Percentiles rank a stretch among this genome's conserved stretches.
Evolutionary conservation across 1,284 basidiomycete genomes (phyloP).

Genomic region (Ganoderma meredithae): DNA sequence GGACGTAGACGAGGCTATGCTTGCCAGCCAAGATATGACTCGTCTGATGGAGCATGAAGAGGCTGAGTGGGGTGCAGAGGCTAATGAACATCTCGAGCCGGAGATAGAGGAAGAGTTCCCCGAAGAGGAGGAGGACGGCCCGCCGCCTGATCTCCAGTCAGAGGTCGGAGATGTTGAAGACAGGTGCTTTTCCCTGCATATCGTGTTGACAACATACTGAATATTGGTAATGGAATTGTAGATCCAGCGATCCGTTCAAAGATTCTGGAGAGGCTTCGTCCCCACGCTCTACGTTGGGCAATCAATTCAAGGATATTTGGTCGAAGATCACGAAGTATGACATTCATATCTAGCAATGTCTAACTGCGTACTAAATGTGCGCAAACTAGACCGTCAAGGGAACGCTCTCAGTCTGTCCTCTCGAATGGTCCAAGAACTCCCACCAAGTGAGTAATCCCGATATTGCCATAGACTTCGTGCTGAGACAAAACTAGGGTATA

Average conservation of each 20-base stretch:
- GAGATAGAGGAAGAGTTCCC: conserved; percentile 39
- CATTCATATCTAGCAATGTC: not conserved
- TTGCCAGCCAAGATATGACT: conserved; percentile 60
- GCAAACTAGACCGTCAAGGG: conserved; percentile 14
- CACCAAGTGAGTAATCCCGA: conserved; percentile 18
- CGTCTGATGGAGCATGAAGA: conserved; percentile 50
- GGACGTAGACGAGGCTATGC: conserved; percentile 62
- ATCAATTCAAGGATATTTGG: conserved; percentile 37
- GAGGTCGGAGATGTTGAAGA: conserved; percentile 23
- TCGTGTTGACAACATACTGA: not conserved
- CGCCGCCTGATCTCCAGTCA: conserved; percentile 28
- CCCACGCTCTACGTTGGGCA: conserved; percentile 25
- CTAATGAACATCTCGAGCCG: conserved; percentile 39
- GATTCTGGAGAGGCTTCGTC: conserved; percentile 13
- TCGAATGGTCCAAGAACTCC: conserved; percentile 26
- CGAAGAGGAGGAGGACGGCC: conserved; percentile 43
- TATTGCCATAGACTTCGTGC: not conserved
- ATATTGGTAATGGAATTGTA: not conserved
- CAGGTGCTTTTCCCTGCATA: conserved; percentile 4
- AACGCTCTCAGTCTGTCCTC: conserved; percentile 30
- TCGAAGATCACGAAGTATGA: conserved; percentile 33
- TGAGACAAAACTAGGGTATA: conserved; percentile 15
- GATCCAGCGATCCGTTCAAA: conserved; percentile 17
- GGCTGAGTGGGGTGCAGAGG: conserved; percentile 44
- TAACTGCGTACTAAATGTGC: not conserved